Base-by-base conservation (phyloP, 495 filamentous ascomycete genomes). In the Podospora anserina region DNA sequence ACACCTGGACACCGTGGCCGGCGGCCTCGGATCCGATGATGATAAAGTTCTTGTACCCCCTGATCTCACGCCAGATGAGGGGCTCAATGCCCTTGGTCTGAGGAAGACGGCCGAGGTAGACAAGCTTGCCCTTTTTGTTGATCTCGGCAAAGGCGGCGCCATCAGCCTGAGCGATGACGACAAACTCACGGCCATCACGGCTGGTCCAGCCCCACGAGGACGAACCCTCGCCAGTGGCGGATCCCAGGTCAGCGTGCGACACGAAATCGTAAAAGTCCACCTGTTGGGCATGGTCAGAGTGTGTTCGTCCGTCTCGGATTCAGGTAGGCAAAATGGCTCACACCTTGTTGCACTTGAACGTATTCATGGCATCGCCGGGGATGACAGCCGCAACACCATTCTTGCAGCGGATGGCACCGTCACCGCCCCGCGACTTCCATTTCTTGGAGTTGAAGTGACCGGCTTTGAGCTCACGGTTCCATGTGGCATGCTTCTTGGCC, bases 81-180 rank as follows among this genome's bases (percentile, higher is more conserved):
- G 74, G 71, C 63, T 69, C 19, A 1, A 78, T 77, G 26, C 23
- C 63, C 16, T 75, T 77, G 71, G 85, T 79, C 65, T 83, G 82
- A 9, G 86, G 85, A 0, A 88, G 79, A 7, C 86, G 80, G 11
- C 86, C 86, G 5, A 88, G 79, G 67, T 88, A 88, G 55, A 79
- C 69, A 15, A 88, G 72, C 61, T 82, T 80, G n/a, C 86, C 86
- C 54, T 76, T 74, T 18, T 74, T 30, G 65, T 73, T 80, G 69
- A 87, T 79, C 72, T 88, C 85, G 20, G 82, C 82, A 67, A 88
- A 88, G 0, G 87, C 82, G 1, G 87, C 74, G 18, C 86, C 87
- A 64, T 88, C 87, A 30, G 78, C 78, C 69, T 88, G 86, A 2
- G 81, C 86, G 55, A 88, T 81, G 39, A 83, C 85, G 28, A 85